Evolutionary conservation across 2,329 filamentous ascomycete genomes (phyloP).

Genomic region (Tolypocladium album): DNA sequence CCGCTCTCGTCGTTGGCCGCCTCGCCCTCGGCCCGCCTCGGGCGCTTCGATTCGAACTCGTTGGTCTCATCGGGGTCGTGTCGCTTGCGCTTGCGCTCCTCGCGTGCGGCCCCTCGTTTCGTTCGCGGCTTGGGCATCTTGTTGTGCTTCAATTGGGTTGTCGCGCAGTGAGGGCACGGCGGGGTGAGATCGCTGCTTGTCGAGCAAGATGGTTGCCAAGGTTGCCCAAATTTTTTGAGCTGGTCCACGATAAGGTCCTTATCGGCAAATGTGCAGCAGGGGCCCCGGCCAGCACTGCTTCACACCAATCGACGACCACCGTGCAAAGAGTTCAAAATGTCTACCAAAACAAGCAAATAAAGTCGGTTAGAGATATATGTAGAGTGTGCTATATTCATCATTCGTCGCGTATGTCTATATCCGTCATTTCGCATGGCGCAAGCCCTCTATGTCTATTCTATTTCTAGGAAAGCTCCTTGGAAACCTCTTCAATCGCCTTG

Average conservation of each 20-base stretch:
- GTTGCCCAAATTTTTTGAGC: slow-evolving; percentile 1
- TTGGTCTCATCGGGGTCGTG: slow-evolving; percentile 14
- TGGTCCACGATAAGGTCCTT: slow-evolving; percentile 6
- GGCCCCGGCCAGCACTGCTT: not conserved
- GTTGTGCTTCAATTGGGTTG: slow-evolving; percentile 2
- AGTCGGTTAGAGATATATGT: too few species aligned
- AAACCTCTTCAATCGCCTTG: slow-evolving; percentile 39
- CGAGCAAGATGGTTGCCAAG: not conserved
- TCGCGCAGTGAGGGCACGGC: not conserved
- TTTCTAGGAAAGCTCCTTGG: slow-evolving; percentile 10
- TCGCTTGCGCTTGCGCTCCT: slow-evolving; percentile 30
- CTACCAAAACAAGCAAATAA: too few species aligned
- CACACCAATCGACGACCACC: too few species aligned
- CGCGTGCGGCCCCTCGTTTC: slow-evolving; percentile 26
- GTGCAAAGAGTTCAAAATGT: too few species aligned
- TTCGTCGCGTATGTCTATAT: not conserved
- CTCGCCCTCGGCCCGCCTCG: slow-evolving; percentile 10
- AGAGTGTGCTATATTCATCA: not conserved
- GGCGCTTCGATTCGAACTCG: slow-evolving; percentile 14
- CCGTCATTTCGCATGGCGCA: not conserved
- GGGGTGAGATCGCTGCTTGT: not conserved
- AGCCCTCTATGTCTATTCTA: not conserved
- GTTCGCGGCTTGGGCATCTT: slow-evolving; percentile 34
- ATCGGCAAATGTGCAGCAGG: not conserved
- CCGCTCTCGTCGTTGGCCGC: slow-evolving; percentile 7